Base-by-base conservation (phyloP, 164 flowering plant species). In the Buxus sempervirens region DNA sequence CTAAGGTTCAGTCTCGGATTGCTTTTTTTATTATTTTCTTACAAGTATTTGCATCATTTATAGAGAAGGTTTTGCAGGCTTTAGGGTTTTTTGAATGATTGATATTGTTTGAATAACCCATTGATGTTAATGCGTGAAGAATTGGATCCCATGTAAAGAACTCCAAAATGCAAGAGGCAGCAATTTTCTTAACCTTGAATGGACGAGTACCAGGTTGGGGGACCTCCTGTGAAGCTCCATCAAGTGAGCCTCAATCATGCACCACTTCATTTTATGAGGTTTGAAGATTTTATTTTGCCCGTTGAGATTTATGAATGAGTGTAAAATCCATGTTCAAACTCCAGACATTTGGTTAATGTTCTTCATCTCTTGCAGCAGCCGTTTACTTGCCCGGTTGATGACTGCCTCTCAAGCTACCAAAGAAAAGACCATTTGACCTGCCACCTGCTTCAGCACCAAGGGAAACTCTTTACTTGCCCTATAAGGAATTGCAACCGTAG, bases 211-310 rank as follows among this genome's bases (percentile, higher is more conserved):
- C 94, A 85, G 91, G 91, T 71, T 72, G 91, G 94, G 91, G 68
- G 94, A 87, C 94, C 87, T 74, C 91, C 94, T 87, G 94, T 59
- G 91, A 89, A 89, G 91, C 85, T 84, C 91, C 85, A 51, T 87
- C 87, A 87, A 80, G 86, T 23, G 60, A 67, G 85, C 91, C 89
- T 84, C 81, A 15, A 54, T 85, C 94, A 89, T 88, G 88, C 88
- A 19, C 22, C 62, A 5, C 19, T 13, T 45, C 10, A 32, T 26
- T 66, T 24, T 18, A 10, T 58, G 73, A 85, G 88, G 86, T 86
- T 83, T 82, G 88, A 65, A 58, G 32, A 63, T 36, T 54, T 32
- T 61, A 8, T 22, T 58, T 57, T 23, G 60, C 10, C 15, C 4
- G 0, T 23, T 57, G 9, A 22, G 25, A 15, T 15, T 0, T 55